Conservation (phyloP, 2,329 filamentous ascomycete genomes). For the Colletotrichum horii region DNA sequence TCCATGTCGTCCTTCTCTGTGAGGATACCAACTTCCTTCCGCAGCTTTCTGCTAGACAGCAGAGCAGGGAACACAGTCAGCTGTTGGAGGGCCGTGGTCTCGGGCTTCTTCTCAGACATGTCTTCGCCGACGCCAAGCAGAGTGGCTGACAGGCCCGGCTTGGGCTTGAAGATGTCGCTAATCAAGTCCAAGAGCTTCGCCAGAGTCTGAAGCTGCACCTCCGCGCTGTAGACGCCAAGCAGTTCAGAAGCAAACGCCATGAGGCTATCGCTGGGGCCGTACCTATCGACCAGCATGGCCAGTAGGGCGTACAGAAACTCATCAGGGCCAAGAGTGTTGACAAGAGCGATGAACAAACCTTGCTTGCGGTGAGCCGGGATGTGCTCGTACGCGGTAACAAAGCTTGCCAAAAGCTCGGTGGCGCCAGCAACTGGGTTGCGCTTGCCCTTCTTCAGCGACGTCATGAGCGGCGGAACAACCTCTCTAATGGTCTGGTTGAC, state of each 20-base stretch:
- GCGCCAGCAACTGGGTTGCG: constrained; percentile 80
- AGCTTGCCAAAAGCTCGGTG: constrained; percentile 90
- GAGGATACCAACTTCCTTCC: constrained; percentile 58
- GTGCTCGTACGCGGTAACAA: constrained; percentile 95
- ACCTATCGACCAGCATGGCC: constrained; percentile 89
- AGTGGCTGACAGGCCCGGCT: constrained; percentile 74
- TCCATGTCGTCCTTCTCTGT: constrained; percentile 70
- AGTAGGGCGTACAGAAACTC: constrained; percentile 90
- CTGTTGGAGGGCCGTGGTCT: constrained; percentile 53
- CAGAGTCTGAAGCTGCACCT: constrained; percentile 79
- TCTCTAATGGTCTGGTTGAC: constrained; percentile 94
- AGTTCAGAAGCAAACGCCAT: constrained; percentile 78
- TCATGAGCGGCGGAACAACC: constrained; percentile 89
- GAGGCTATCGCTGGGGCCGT: constrained; percentile 77
- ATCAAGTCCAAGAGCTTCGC: constrained; percentile 79
- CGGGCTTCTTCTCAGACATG: constrained; percentile 41
- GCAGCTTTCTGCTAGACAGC: constrained; percentile 62
- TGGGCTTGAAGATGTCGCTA: constrained; percentile 75
- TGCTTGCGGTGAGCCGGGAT: constrained; percentile 87
- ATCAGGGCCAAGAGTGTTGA: constrained; percentile 81
- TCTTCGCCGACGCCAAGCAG: constrained; percentile 67
- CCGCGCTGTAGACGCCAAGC: constrained; percentile 72
- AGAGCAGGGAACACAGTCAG: constrained; percentile 63
- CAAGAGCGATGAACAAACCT: constrained; percentile 82
- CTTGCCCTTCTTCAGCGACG: constrained; percentile 81